Conservation (phyloP, 139 green algal species). For the Chlorella sp. region DNA sequence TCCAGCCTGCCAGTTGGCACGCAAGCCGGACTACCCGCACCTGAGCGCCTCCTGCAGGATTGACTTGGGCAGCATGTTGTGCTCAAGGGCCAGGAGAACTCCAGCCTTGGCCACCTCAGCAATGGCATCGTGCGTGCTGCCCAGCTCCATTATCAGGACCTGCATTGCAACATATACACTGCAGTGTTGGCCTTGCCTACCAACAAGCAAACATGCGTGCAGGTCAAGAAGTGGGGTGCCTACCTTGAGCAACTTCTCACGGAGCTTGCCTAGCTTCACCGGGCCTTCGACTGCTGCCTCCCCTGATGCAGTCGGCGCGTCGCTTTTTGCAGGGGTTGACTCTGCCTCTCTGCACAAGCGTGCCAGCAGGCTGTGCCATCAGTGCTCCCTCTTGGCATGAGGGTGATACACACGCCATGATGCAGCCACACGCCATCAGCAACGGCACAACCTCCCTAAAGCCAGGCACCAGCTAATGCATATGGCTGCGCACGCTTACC, state of each 20-base stretch:
- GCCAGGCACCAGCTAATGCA: neutral
- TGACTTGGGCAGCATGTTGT: constrained; percentile 71
- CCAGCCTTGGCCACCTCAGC: constrained; percentile 36
- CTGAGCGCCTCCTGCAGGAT: constrained; percentile 59
- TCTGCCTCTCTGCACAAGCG: constrained; percentile 2
- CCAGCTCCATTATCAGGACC: constrained; percentile 34
- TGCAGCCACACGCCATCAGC: no score
- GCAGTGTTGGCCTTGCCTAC: neutral
- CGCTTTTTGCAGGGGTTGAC: neutral
- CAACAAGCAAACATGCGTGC: neutral
- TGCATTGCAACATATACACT: neutral
- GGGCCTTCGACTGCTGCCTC: neutral
- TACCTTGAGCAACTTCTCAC: constrained; percentile 37
- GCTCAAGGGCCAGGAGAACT: constrained; percentile 39
- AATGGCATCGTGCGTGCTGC: neutral
- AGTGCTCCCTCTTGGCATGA: no score
- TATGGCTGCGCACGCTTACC: constrained; percentile 18
- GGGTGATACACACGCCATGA: no score
- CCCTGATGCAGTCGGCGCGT: neutral
- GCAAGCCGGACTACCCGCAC: no score
- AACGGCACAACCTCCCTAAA: neutral
- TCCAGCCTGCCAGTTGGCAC: no score
- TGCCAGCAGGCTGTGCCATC: neutral
- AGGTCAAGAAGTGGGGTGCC: neutral
- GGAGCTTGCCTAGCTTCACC: constrained; percentile 11